These are phyloP conservation scores for Cymodocea nodosa DNA, from an alignment of 116 monocot genomes.

Conservation along the genomic window DNA sequence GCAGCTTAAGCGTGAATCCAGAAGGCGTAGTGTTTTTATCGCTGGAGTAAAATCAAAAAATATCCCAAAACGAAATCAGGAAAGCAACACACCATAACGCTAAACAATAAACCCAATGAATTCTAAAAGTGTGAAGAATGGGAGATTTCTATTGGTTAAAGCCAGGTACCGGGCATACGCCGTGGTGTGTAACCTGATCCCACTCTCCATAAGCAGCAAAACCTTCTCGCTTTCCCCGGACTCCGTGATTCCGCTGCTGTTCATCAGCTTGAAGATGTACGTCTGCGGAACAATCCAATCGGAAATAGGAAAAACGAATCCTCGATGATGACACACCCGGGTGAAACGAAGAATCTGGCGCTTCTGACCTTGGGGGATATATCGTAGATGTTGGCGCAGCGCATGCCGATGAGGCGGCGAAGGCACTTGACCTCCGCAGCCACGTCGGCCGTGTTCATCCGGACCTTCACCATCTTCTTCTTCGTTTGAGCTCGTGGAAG, in stretches of 20 bases:
- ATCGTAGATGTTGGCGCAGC: slow-evolving; percentile 96
- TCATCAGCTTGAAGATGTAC: slow-evolving; percentile 97
- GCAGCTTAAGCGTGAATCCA: slow-evolving; percentile 91
- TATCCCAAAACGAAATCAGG: not conserved
- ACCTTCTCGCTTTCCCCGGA: slow-evolving; percentile 99
- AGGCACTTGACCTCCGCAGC: slow-evolving; percentile 98
- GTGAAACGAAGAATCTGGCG: not conserved
- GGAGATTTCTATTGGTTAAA: not conserved
- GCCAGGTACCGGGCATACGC: slow-evolving; percentile 56
- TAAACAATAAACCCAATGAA: not conserved
- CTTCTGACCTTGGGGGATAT: slow-evolving; percentile 75
- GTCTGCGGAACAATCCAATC: slow-evolving; percentile 27
- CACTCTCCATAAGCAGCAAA: slow-evolving; percentile 91
- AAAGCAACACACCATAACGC: not conserved
- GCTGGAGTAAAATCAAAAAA: slow-evolving; percentile 13
- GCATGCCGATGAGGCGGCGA: slow-evolving; percentile 96
- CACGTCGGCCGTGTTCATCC: slow-evolving; percentile 99
- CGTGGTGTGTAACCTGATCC: slow-evolving; percentile 89
- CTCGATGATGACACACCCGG: not conserved
- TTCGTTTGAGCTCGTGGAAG: too few relatives aligned
- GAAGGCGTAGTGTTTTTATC: slow-evolving; percentile 97
- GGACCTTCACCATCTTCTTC: slow-evolving; percentile 83
- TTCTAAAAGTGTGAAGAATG: not conserved
- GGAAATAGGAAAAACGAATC: not conserved
- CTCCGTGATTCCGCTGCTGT: slow-evolving; percentile 93